Evolutionary conservation across 805 yeast species (phyloP).

Genomic region (Wickerhamiella lipophila): DNA sequence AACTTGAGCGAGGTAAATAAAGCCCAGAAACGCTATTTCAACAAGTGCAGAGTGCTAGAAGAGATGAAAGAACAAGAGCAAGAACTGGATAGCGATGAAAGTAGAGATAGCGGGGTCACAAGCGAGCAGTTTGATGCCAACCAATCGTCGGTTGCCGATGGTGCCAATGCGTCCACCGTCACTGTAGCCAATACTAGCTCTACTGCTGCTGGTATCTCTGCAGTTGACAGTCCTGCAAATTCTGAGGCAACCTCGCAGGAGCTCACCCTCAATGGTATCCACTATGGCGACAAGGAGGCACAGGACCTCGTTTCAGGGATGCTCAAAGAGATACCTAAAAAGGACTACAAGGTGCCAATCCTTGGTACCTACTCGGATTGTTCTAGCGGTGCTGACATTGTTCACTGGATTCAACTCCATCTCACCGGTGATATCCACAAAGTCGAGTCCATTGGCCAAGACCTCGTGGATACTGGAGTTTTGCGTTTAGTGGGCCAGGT

Average conservation of each 20-base stretch:
- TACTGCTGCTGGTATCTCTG: neutral
- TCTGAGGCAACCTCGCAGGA: constrained; percentile 20
- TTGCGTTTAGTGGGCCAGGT: constrained; percentile 53
- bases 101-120: constrained; percentile 6
- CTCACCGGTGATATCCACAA: constrained; percentile 31
- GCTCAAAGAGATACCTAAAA: constrained; percentile 40
- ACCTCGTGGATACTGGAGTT: constrained; percentile 47
- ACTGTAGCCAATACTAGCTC: neutral
- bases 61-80: constrained; percentile 34
- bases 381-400: constrained; percentile 47
- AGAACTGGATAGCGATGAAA: constrained; percentile 13
- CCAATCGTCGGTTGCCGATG: neutral
- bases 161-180: neutral
- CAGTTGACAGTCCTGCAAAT: neutral
- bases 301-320: constrained; percentile 34
- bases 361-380: constrained; percentile 55
- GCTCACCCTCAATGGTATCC: constrained; percentile 24
- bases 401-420: constrained; percentile 40
- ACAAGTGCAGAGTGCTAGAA: constrained; percentile 62
- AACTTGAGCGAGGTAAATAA: constrained; percentile 40
- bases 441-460: constrained; percentile 68
- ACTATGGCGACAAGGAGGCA: constrained; percentile 31
- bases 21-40: constrained; percentile 56
- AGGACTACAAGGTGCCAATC: constrained; percentile 49
- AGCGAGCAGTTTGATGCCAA: neutral